Conservation (phyloP, 106 monocot genomes). For the Dendrobium officinale region DNA sequence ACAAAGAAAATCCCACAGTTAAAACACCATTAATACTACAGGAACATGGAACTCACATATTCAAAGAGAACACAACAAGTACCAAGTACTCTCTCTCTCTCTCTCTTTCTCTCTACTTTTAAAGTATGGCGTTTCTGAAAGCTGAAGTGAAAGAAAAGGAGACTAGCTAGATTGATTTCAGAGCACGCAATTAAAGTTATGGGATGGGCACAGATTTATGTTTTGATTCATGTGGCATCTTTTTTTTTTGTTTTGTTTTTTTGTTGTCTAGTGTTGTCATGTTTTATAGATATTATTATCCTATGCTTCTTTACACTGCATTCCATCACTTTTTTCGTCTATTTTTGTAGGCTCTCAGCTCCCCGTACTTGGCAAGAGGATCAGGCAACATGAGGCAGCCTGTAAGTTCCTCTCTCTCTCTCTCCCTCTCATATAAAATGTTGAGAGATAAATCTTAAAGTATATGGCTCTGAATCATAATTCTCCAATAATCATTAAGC, state of each 20-base stretch:
- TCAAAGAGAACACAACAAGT: too few relatives aligned
- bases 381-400: slow-evolving; percentile 23
- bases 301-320: background rate
- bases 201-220: slow-evolving; percentile 1
- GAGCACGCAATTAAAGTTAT: slow-evolving; percentile 47
- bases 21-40: too few relatives aligned
- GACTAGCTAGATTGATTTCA: slow-evolving; percentile 4
- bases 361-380: slow-evolving; percentile 65
- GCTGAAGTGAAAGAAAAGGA: background rate
- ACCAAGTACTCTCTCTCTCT: too few relatives aligned
- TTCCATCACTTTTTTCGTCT: background rate
- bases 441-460: too few relatives aligned
- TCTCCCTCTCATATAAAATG: background rate
- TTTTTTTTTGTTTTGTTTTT: slow-evolving; percentile 24
- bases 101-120: too few relatives aligned
- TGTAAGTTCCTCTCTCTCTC: slow-evolving; percentile 14
- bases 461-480: too few relatives aligned
- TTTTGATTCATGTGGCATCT: slow-evolving; percentile 19
- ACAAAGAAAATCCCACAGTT: too few relatives aligned
- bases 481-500: too few relatives aligned
- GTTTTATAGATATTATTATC: slow-evolving; percentile 1
- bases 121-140: too few relatives aligned
- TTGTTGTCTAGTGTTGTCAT: slow-evolving; percentile 23
- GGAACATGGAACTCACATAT: too few relatives aligned
- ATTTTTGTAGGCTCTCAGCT: slow-evolving; percentile 62